These are phyloP conservation scores for Terfezia boudieri DNA, from an alignment of 495 filamentous ascomycete genomes.

Conservation along the genomic window DNA sequence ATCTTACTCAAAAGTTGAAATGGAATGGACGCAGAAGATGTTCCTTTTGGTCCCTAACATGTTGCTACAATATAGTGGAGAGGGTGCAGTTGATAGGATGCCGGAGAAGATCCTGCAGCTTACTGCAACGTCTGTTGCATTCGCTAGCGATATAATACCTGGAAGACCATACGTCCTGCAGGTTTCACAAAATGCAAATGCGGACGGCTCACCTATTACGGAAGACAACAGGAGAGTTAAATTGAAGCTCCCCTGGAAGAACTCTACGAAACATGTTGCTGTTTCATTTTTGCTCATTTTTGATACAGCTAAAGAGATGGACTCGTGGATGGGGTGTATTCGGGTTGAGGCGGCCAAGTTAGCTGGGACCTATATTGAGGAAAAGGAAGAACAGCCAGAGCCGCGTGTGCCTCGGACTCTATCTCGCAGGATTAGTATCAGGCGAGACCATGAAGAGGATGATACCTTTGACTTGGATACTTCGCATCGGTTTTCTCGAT, in stretches of 20 bases:
- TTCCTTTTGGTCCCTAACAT: slow-evolving; percentile 68
- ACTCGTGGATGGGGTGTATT: slow-evolving; percentile 44
- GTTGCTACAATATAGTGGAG: slow-evolving; percentile 66
- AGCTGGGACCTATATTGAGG: slow-evolving; percentile 15
- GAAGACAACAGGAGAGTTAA: slow-evolving; percentile 30
- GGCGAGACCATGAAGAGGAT: slow-evolving; percentile 5
- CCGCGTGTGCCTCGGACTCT: slow-evolving; percentile 4
- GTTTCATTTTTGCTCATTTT: slow-evolving; percentile 61
- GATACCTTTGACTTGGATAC: slow-evolving; percentile 10
- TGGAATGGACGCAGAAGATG: slow-evolving; percentile 64
- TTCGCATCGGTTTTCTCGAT: slow-evolving; percentile 14
- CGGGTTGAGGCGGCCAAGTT: slow-evolving; percentile 24
- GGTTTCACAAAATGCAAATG: slow-evolving; percentile 49
- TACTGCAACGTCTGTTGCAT: slow-evolving; percentile 69
- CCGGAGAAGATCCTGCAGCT: slow-evolving; percentile 76
- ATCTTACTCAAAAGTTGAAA: slow-evolving; percentile 36
- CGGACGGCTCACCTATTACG: slow-evolving; percentile 32
- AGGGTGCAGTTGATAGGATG: slow-evolving; percentile 54
- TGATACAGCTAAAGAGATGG: slow-evolving; percentile 63
- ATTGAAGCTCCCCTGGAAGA: slow-evolving; percentile 48
- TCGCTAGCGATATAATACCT: slow-evolving; percentile 79
- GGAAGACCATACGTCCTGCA: slow-evolving; percentile 86
- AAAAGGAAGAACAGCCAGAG: slow-evolving; percentile 11
- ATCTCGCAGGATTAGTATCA: slow-evolving; percentile 10
- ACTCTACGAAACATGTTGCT: slow-evolving; percentile 36